Evolutionary conservation across 306 rosid species (phyloP).

Genomic region (Cicer pinnatifidum): DNA sequence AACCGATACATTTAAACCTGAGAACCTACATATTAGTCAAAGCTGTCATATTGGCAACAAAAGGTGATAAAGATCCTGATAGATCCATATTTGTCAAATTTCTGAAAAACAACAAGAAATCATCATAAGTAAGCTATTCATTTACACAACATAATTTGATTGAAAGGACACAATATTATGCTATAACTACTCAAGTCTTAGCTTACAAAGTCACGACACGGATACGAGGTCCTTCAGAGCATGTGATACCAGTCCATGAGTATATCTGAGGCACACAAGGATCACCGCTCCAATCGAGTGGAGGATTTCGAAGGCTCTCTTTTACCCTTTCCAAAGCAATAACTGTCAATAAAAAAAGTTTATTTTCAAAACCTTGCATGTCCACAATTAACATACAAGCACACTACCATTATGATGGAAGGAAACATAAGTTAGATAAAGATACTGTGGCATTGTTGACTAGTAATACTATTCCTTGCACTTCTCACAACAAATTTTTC

Average conservation of each 20-base stretch:
- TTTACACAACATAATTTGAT: conserved; percentile 32
- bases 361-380: conserved; percentile 40
- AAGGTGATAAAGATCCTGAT: conserved; percentile 79
- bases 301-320: conserved; percentile 64
- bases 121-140: conserved; percentile 42
- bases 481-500: not conserved
- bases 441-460: not conserved
- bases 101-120: conserved; percentile 60
- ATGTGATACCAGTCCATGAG: conserved; percentile 88
- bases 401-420: conserved; percentile 16
- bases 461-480: conserved; percentile 4
- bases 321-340: conserved; percentile 64
- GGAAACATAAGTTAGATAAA: not conserved
- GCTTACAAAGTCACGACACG: conserved; percentile 85
- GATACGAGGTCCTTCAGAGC: conserved; percentile 68
- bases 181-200: conserved; percentile 34
- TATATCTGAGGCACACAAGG: conserved; percentile 80
- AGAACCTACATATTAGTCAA: conserved; percentile 71
- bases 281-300: conserved; percentile 87
- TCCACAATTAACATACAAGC: not conserved
- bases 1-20: not conserved
- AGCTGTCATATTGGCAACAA: conserved; percentile 83
- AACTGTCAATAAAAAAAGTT: conserved; percentile 55
- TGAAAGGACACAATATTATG: conserved; percentile 26
- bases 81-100: conserved; percentile 81